These are phyloP conservation scores for Lentinula edodes DNA, from an alignment of 768 basidiomycete genomes.

Conservation along the genomic window DNA sequence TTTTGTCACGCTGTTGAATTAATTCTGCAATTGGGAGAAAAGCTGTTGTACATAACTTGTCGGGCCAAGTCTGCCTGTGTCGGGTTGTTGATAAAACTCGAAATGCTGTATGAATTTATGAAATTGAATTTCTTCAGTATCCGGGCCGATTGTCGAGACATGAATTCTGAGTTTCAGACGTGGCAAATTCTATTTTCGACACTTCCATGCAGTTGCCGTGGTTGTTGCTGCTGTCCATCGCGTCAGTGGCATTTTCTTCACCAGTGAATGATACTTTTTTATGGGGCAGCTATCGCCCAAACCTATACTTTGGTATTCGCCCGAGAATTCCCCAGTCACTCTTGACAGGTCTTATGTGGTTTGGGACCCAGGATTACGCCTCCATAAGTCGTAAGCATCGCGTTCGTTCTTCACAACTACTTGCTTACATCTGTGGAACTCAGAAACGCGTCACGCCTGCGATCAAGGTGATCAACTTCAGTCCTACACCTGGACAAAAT, in stretches of 20 bases:
- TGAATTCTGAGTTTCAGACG: not conserved
- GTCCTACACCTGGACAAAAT: conserved; percentile 82
- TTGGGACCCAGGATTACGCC: conserved; percentile 80
- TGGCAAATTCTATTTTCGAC: not conserved
- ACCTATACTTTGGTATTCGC: conserved; percentile 91
- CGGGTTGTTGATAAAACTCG: not conserved
- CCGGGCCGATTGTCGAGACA: not conserved
- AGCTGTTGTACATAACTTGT: not conserved
- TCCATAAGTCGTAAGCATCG: conserved; percentile 55
- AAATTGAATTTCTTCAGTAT: too few relatives aligned
- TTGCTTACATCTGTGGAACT: conserved; percentile 7
- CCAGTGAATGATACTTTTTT: conserved; percentile 51
- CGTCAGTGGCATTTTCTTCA: conserved; percentile 30
- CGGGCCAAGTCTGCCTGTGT: not conserved
- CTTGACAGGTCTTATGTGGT: conserved; percentile 93
- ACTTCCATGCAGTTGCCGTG: conserved; percentile 37
- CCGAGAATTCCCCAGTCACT: conserved; percentile 85
- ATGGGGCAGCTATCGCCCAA: conserved; percentile 88
- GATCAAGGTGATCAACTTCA: conserved; percentile 82
- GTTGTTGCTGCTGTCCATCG: conserved; percentile 41
- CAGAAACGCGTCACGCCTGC: conserved; percentile 80
- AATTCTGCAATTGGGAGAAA: not conserved
- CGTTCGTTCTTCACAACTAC: not conserved
- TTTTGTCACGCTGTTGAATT: too few relatives aligned
- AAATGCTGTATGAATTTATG: too few relatives aligned